phyloP scores from a whole-genome alignment of 306 rosid genomes.

The Styphnolobium japonicum region DNA sequence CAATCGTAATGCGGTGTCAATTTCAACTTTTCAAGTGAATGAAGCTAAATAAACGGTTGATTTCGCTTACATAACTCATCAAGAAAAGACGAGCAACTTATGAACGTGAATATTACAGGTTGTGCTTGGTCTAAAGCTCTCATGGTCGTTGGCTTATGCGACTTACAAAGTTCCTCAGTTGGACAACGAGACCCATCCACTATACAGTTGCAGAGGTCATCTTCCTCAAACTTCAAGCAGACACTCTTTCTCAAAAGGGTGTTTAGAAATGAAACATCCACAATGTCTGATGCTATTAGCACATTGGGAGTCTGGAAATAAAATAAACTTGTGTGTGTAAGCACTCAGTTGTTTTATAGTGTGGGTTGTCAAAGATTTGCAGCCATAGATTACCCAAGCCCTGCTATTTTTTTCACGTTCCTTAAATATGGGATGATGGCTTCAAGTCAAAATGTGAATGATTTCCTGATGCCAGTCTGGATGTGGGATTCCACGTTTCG shows the following conservation, averaged over 20 bases:
- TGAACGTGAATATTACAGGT: constrained; percentile 22
- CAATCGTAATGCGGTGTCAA: neutral
- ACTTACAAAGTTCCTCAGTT: constrained; percentile 8
- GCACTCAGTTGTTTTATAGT: constrained; percentile 28
- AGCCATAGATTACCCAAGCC: neutral
- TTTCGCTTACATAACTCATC: neutral
- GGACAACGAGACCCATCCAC: constrained; percentile 40
- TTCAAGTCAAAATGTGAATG: constrained; percentile 22
- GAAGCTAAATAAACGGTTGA: constrained; percentile 32
- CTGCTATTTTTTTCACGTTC: constrained; percentile 1
- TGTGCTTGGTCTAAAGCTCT: constrained; percentile 5
- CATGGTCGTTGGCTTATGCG: constrained; percentile 16
- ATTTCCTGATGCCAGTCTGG: neutral
- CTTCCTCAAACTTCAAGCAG: constrained; percentile 12
- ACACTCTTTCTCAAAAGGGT: neutral
- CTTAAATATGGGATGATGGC: constrained; percentile 22
- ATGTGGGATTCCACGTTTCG: constrained; percentile 22
- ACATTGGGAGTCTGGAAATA: neutral
- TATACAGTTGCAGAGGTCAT: constrained; percentile 9
- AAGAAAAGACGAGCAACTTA: neutral
- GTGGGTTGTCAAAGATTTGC: constrained; percentile 23
- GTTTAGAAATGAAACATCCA: neutral
- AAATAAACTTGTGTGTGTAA: constrained; percentile 25
- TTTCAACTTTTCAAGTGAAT: constrained; percentile 22
- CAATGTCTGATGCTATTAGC: constrained; percentile 10